These are phyloP conservation scores for Eutrema heterophyllum DNA, from an alignment of 345 rosid species.

Conservation along the genomic window DNA sequence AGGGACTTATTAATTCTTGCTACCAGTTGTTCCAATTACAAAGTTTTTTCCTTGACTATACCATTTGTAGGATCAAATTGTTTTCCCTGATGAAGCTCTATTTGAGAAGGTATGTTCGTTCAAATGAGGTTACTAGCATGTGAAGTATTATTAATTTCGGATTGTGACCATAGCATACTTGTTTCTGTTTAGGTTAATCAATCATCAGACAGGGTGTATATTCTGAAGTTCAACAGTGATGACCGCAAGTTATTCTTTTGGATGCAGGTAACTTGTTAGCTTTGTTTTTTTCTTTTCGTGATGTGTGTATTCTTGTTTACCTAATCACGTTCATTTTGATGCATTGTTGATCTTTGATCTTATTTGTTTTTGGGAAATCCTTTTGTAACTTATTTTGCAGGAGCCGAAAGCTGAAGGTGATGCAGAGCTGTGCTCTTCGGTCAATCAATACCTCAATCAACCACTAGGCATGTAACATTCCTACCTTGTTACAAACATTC, in stretches of 20 bases:
- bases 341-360: background rate
- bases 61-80: conserved; percentile 69
- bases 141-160: background rate
- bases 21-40: background rate
- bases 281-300: background rate
- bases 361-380: conserved; percentile 5
- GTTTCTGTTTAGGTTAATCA: conserved; percentile 63
- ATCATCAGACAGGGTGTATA: conserved; percentile 83
- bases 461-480: conserved; percentile 57
- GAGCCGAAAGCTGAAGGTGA: conserved; percentile 83
- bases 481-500: conserved; percentile 12
- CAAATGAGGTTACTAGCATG: background rate
- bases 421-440: conserved; percentile 54
- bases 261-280: conserved; percentile 67
- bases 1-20: background rate
- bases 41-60: conserved; percentile 49
- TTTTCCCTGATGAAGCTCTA: conserved; percentile 88
- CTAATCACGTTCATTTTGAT: background rate
- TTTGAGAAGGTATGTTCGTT: conserved; percentile 76
- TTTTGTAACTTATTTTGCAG: conserved; percentile 33
- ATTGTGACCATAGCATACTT: background rate
- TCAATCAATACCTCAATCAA: conserved; percentile 64
- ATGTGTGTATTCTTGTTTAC: conserved; percentile 1
- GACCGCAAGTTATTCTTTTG: conserved; percentile 86
- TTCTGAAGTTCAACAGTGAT: conserved; percentile 81